phyloP scores from a whole-genome alignment of 768 basidiomycete genomes.

The Rossbeevera mucosa region DNA sequence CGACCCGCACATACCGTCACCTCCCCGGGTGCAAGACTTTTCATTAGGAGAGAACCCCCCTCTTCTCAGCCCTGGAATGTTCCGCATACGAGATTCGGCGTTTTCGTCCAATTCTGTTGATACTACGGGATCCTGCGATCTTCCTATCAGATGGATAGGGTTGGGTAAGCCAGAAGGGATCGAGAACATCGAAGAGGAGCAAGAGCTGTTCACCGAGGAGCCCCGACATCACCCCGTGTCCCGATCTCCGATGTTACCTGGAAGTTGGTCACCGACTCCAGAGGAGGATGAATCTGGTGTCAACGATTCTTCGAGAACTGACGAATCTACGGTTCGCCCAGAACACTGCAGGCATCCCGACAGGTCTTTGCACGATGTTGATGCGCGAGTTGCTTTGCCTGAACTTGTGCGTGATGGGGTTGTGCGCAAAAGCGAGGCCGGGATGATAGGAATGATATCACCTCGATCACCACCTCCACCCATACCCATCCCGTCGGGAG shows the following conservation, averaged over 20 bases:
- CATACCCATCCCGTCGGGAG: conserved; percentile 26
- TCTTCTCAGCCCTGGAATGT: conserved; percentile 54
- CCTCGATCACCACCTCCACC: conserved; percentile 24
- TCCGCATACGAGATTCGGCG: conserved; percentile 56
- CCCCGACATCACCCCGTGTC: conserved; percentile 20
- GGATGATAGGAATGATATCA: conserved; percentile 49
- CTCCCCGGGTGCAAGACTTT: conserved; percentile 20
- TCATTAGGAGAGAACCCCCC: conserved; percentile 24
- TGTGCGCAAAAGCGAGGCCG: conserved; percentile 60
- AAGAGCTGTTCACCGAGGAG: conserved; percentile 27
- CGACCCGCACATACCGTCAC: conserved; percentile 23
- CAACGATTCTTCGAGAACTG: conserved; percentile 22
- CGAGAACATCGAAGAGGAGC: conserved; percentile 34
- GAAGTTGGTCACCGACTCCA: conserved; percentile 52
- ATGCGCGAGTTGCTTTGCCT: conserved; percentile 50
- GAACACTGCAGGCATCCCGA: conserved; percentile 28
- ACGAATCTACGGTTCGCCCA: conserved; percentile 25
- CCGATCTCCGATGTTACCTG: conserved; percentile 42
- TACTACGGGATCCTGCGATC: conserved; percentile 43
- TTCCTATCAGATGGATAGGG: conserved; percentile 64
- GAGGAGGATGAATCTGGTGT: conserved; percentile 43
- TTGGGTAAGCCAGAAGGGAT: conserved; percentile 35
- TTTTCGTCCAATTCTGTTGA: conserved; percentile 46
- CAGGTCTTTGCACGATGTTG: conserved; percentile 44
- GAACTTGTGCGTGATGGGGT: conserved; percentile 42